Evolutionary conservation across 768 basidiomycete species (phyloP), one percentile per base, ranked within the genome.

Genomic region (Russula sp.): DNA sequence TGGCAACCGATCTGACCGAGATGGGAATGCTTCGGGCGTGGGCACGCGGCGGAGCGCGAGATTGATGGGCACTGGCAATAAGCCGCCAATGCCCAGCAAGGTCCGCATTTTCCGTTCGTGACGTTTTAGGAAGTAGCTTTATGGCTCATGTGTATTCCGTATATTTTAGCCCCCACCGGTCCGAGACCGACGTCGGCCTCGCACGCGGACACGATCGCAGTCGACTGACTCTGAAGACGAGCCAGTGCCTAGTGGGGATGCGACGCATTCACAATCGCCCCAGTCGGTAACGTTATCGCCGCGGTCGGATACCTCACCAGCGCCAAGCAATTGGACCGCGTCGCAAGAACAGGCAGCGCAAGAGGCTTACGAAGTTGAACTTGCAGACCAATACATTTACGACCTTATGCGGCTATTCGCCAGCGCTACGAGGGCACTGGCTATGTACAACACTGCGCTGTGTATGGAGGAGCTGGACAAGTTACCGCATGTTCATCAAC

Each of bases 341-440:
- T 80, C 78, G n/a, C 82, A 86, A 50, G 88, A 89, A 69, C 85
- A 83, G 72, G 83, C 82, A 20, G 84, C 86, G 39, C 85, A 88
- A 69, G 87, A 90, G 62, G 79, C 82, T 47, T 86, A 87, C 68
- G 87, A 87, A 66, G 77, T 76, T 45, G 86, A 86, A 59, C 77
- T 87, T 61, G 93, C 93, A 31, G 93, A 96, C 59, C 80, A 89
- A 69, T 88, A 89, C 74, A 79, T 97, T 58, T 88, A 94, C 69
- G 83, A 87, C 69, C 79, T 95, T 50, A 83, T 90, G 75, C 83
- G 91, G 65, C 80, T 80, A 59, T 96, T 94, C 73, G 96, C 89
- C 10, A 82, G 80, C 57, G 94, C 94, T 14, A 82, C 84, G n/a
- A 79, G 84, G 66, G 83, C 85, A 35, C 76, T 94, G 70, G 82